phyloP scores from a whole-genome alignment of 225 moss, liverwort and hornwort genomes.

The Pleurozium schreberi region DNA sequence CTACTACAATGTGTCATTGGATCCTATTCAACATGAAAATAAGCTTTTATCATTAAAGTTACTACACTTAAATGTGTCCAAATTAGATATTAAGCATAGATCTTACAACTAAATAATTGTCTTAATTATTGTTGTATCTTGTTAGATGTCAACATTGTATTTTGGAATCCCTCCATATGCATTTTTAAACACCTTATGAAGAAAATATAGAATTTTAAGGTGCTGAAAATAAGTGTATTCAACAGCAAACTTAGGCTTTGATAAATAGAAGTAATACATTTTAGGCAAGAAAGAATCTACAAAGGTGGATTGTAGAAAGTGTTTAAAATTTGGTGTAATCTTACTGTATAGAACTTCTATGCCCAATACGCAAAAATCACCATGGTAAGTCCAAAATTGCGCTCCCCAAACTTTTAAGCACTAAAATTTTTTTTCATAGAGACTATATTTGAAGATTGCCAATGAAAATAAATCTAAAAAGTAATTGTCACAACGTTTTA shows the following conservation, averaged over 20 bases:
- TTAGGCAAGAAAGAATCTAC: not conserved
- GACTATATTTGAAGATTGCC: not conserved
- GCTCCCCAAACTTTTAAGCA: accelerated
- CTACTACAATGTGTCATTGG: not conserved
- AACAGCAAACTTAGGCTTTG: not conserved
- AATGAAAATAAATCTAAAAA: accelerated
- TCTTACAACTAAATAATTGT: not conserved
- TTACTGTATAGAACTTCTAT: not conserved
- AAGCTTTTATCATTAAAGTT: not conserved
- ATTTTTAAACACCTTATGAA: not conserved
- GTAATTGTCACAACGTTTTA: not conserved
- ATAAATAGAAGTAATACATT: too few species aligned
- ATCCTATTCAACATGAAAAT: not conserved
- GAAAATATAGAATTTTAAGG: not conserved
- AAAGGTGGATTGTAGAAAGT: not conserved
- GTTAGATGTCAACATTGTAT: not conserved
- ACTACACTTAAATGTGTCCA: accelerated
- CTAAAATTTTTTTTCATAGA: not conserved
- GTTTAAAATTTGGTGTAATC: not conserved
- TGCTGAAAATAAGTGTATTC: not conserved
- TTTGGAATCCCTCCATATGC: not conserved
- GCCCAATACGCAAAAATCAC: not conserved
- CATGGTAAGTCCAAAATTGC: not conserved
- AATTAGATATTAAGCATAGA: not conserved
- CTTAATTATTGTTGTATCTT: not conserved